Evolutionary conservation across 2,329 filamentous ascomycete genomes (phyloP).

Genomic region (Cercospora sp.): DNA sequence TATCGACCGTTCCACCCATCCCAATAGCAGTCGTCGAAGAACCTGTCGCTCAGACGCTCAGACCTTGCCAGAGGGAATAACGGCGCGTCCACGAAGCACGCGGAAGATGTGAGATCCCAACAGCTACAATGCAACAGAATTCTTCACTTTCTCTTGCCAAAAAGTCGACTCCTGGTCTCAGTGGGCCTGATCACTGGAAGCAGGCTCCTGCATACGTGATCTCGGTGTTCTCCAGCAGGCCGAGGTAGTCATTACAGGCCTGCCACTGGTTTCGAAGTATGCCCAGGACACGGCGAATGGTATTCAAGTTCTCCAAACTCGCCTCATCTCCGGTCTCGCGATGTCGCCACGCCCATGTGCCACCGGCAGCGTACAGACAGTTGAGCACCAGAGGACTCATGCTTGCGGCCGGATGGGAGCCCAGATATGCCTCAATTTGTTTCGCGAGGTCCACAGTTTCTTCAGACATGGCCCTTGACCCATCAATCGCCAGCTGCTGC

Average conservation of each 20-base stretch:
- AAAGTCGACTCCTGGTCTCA: not conserved
- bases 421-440: conserved; percentile 14
- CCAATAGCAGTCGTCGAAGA: not conserved
- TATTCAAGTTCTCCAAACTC: conserved; percentile 15
- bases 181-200: conserved; percentile 3
- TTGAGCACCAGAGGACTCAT: conserved; percentile 21
- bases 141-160: not conserved
- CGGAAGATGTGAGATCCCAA: not conserved
- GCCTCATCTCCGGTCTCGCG: conserved; percentile 21
- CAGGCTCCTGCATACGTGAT: conserved; percentile 8
- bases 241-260: conserved; percentile 10
- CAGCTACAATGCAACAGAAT: not conserved
- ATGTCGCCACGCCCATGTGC: conserved; percentile 25
- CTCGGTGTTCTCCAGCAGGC: conserved; percentile 15
- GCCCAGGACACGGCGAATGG: conserved; percentile 8
- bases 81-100: not conserved
- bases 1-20: not conserved
- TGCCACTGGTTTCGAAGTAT: conserved; percentile 7
- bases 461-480: conserved; percentile 15
- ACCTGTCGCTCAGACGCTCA: not conserved
- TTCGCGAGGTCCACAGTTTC: conserved; percentile 18
- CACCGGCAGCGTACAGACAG: conserved; percentile 21
- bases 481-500: conserved; percentile 26
- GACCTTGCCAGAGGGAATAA: not conserved
- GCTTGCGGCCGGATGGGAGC: conserved; percentile 1